phyloP scores from a whole-genome alignment of 495 filamentous ascomycete genomes.

The Penicillium roqueforti region DNA sequence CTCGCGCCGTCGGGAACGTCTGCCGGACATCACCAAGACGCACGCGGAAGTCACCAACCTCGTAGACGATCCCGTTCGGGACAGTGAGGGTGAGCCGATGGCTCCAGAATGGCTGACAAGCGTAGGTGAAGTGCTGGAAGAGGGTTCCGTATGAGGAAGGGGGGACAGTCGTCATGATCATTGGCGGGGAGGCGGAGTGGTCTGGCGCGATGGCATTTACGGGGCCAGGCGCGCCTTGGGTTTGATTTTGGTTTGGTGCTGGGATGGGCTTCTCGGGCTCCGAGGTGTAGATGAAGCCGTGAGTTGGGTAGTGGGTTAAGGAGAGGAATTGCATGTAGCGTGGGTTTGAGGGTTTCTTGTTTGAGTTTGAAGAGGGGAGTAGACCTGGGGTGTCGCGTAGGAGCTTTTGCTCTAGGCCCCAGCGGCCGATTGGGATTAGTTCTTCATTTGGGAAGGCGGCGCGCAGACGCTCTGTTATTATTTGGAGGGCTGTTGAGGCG shows the following conservation, averaged over 20 bases:
- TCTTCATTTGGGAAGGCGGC: slow-evolving; percentile 36
- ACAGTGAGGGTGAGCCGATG: slow-evolving; percentile 41
- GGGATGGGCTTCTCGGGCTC: slow-evolving; percentile 24
- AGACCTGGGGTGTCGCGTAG: slow-evolving; percentile 47
- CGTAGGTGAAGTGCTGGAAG: slow-evolving; percentile 43
- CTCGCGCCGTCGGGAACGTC: slow-evolving; percentile 34
- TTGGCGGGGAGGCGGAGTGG: slow-evolving; percentile 12
- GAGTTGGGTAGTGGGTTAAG: slow-evolving; percentile 36
- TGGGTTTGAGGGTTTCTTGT: slow-evolving; percentile 26
- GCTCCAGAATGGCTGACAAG: slow-evolving; percentile 45
- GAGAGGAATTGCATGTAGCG: slow-evolving; percentile 48
- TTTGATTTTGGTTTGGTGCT: not conserved
- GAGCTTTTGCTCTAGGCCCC: slow-evolving; percentile 43
- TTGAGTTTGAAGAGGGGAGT: slow-evolving; percentile 27
- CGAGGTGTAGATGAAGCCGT: slow-evolving; percentile 46
- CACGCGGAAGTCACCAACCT: slow-evolving; percentile 44
- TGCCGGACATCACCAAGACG: slow-evolving; percentile 45
- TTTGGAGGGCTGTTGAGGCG: slow-evolving; percentile 31
- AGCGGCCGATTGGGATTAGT: slow-evolving; percentile 37
- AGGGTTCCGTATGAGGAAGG: slow-evolving; percentile 30
- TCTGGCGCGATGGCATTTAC: not conserved
- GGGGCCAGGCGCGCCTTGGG: not conserved
- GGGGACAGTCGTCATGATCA: slow-evolving; percentile 44
- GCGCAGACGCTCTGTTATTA: slow-evolving; percentile 41
- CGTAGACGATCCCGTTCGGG: slow-evolving; percentile 39